These are phyloP conservation scores for Colletotrichum sp. DNA, from an alignment of 2,329 filamentous ascomycete species.

Conservation along the genomic window DNA sequence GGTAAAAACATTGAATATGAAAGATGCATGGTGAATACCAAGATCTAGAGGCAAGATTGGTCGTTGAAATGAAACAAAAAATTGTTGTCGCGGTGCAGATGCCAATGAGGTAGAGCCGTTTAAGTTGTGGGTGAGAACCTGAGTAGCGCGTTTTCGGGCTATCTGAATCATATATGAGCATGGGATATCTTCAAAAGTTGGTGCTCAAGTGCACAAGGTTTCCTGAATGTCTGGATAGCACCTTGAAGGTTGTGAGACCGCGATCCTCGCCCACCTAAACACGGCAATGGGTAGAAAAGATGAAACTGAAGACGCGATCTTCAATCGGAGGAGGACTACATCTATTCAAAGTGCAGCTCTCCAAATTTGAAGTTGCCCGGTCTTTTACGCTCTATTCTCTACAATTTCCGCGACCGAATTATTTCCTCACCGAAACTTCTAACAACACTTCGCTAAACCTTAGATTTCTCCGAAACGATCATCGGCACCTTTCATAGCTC, in stretches of 20 bases:
- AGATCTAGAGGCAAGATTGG: rapidly evolving
- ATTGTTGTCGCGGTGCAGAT: rapidly evolving
- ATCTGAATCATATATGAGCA: not conserved
- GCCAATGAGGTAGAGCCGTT: rapidly evolving
- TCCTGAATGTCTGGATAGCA: not conserved
- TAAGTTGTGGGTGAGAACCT: not conserved
- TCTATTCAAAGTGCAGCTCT: not conserved
- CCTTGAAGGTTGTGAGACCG: not conserved
- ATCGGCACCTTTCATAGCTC: not conserved
- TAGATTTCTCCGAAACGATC: not conserved
- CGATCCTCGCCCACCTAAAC: not conserved
- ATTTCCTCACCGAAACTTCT: not conserved
- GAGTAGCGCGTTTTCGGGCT: not conserved
- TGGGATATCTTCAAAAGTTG: rapidly evolving
- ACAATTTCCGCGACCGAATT: rapidly evolving
- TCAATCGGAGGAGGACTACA: no score
- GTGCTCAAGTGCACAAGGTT: not conserved
- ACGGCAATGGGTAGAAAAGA: rapidly evolving
- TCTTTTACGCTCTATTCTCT: rapidly evolving
- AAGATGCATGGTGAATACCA: not conserved
- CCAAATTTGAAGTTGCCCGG: not conserved
- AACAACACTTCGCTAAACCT: not conserved
- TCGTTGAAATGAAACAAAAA: not conserved
- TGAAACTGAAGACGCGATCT: not conserved
- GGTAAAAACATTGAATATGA: not conserved